Evolutionary conservation across 2,329 filamentous ascomycete species (phyloP).

Genomic region (Monosporascus cannonballus): DNA sequence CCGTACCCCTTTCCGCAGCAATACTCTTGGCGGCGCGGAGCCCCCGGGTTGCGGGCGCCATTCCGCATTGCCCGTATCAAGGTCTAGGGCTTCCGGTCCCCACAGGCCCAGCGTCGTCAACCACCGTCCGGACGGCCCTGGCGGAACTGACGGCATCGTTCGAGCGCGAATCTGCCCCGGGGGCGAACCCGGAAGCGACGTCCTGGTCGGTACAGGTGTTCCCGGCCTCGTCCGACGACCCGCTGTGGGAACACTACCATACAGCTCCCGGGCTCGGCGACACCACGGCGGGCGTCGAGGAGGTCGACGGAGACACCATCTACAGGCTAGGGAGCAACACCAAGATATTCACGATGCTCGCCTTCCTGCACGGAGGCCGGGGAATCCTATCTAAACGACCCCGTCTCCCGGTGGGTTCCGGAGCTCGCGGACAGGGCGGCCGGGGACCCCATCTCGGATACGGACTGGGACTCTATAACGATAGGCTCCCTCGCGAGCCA

Average conservation of each 20-base stretch:
- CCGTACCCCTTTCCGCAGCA: background rate
- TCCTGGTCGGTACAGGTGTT: slow-evolving; percentile 30
- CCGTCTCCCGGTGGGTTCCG: slow-evolving; percentile 22
- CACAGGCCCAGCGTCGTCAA: slow-evolving; percentile 19
- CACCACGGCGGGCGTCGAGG: slow-evolving; percentile 12
- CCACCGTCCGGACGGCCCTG: slow-evolving; percentile 22
- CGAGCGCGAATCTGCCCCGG: slow-evolving; percentile 18
- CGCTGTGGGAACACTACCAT: slow-evolving; percentile 24
- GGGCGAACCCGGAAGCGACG: slow-evolving; percentile 23
- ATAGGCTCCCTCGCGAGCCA: slow-evolving; percentile 25
- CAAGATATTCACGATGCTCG: slow-evolving; percentile 26
- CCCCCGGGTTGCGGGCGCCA: slow-evolving; percentile 5
- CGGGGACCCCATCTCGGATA: slow-evolving; percentile 17
- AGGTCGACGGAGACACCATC: slow-evolving; percentile 21
- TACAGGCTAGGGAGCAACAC: slow-evolving; percentile 25
- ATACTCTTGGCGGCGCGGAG: slow-evolving; percentile 2
- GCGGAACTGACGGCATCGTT: slow-evolving; percentile 25
- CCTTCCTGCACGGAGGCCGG: slow-evolving; percentile 23
- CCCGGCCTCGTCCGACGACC: slow-evolving; percentile 11
- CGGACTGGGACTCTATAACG: slow-evolving; percentile 19
- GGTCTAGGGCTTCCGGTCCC: slow-evolving; percentile 29
- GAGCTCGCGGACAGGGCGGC: slow-evolving; percentile 18
- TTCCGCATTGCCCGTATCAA: slow-evolving; percentile 29
- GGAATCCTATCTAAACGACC: slow-evolving; percentile 21
- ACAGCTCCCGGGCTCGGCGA: slow-evolving; percentile 16